Evolutionary conservation across 306 rosid species (phyloP), one percentile per base, ranked within the genome.

Genomic region (Spatholobus suberectus): DNA sequence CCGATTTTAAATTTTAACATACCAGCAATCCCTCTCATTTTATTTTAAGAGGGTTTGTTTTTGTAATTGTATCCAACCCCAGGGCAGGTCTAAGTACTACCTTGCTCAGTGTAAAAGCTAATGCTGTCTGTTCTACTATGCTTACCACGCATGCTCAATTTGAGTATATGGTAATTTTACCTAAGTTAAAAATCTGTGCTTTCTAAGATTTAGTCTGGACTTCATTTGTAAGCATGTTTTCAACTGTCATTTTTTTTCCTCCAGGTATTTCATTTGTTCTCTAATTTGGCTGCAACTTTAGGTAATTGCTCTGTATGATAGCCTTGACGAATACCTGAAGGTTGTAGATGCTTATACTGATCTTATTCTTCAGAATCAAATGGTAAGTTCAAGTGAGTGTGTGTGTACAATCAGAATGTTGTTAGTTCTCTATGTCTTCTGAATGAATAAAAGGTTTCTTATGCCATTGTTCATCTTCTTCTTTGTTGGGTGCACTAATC

Each of bases 331-430:
- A 86, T 93, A 92, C 90, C 83, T 95, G 89, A 95, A 85, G 87
- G 98, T 93, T 79, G 90, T 90, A 82, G 99, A 95, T 86, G 97
- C 99, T 75, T 95, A 89, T 86, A 79, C 84, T 77, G 99, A 95
- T 79, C 90, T 90, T 76, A 83, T 92, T 86, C 94, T 93, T 86
- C 97, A 93, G 83, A 88, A 92, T 85, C 86, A 85, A 21, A 86
- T 92, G 97, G 98, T 95, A 81, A 74, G 94, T 72, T 76, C 26
- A 40, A n/a, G 59, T 61, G 80, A 46, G 52, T 66, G 82, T 37
- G 55, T 70, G 69, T 55, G 61, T 81, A 73, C 21, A 80, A 57
- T 47, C 81, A 51, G 34, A 15, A 74, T 57, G 58, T 37, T 71
- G 27, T 52, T 82, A 10, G 66, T 73, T 61, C 47, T 72, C 23